These are phyloP conservation scores for Irpex lacteus DNA, from an alignment of 1,284 basidiomycete species.

Conservation along the genomic window DNA sequence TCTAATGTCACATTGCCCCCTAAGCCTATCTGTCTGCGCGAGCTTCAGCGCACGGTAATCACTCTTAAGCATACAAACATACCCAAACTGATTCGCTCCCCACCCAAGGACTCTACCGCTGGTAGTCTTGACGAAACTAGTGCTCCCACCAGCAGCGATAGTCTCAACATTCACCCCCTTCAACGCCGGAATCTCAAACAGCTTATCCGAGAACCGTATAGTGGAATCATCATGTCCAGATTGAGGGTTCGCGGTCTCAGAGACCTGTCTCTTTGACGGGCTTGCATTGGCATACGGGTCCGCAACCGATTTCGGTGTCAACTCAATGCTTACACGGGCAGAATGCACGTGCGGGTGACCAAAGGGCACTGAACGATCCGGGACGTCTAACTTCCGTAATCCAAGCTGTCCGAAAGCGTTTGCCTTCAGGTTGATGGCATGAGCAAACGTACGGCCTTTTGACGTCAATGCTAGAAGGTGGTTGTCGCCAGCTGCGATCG, in stretches of 20 bases:
- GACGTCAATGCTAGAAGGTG: slow-evolving; percentile 88
- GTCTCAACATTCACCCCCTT: slow-evolving; percentile 63
- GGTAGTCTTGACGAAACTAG: slow-evolving; percentile 70
- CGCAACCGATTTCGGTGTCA: slow-evolving; percentile 54
- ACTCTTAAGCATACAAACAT: slow-evolving; percentile 17
- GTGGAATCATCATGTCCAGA: slow-evolving; percentile 40
- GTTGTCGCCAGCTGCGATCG: slow-evolving; percentile 73
- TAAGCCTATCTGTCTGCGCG: slow-evolving; percentile 75
- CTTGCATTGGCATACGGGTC: slow-evolving; percentile 47
- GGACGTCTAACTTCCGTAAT: slow-evolving; percentile 59
- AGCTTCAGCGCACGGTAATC: slow-evolving; percentile 1
- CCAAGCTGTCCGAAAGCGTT: slow-evolving; percentile 89
- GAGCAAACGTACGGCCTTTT: slow-evolving; percentile 76
- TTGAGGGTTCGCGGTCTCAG: slow-evolving; percentile 8
- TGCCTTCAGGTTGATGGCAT: slow-evolving; percentile 75
- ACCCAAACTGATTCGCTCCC: slow-evolving; percentile 87
- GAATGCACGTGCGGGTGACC: slow-evolving; percentile 31
- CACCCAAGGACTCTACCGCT: slow-evolving; percentile 84
- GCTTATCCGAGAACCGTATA: slow-evolving; percentile 68
- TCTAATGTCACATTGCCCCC: slow-evolving; percentile 69
- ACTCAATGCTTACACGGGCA: slow-evolving; percentile 27
- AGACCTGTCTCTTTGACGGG: slow-evolving; percentile 19
- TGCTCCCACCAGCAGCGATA: slow-evolving; percentile 72
- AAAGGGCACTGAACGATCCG: slow-evolving; percentile 29
- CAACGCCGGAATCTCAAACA: slow-evolving; percentile 83